These are phyloP conservation scores for Wallacemonas rigidus DNA, from an alignment of 208 protist genomes.

Conservation along the genomic window DNA sequence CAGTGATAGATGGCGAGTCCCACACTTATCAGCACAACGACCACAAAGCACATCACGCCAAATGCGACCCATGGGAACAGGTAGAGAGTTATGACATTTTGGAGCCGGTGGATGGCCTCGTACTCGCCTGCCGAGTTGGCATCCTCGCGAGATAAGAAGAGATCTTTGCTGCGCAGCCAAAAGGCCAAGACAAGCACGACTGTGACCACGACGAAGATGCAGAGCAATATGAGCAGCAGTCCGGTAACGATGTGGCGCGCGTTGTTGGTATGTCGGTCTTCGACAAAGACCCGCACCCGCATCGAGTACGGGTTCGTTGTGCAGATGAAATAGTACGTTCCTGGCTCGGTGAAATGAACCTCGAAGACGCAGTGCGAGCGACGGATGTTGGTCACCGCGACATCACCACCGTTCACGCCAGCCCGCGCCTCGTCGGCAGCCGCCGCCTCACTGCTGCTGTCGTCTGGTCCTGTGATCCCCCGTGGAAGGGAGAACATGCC, in stretches of 20 bases:
- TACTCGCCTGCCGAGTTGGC: slow-evolving; percentile 32
- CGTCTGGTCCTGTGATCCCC: too few relatives aligned
- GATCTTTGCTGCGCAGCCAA: slow-evolving; percentile 32
- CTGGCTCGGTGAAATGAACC: slow-evolving; percentile 23
- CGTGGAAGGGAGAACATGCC: too few relatives aligned
- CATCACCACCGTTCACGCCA: neutral
- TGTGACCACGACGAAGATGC: slow-evolving; percentile 22
- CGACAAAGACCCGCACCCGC: slow-evolving; percentile 34
- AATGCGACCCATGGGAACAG: slow-evolving; percentile 33
- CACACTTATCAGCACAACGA: slow-evolving; percentile 23
- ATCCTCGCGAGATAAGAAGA: slow-evolving; percentile 20
- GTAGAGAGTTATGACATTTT: slow-evolving; percentile 30
- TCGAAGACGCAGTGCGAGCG: slow-evolving; percentile 20
- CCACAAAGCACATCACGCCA: slow-evolving; percentile 26
- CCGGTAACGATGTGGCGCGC: slow-evolving; percentile 20
- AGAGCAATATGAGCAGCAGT: slow-evolving; percentile 3
- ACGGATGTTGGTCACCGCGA: neutral
- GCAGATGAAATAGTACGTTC: slow-evolving; percentile 41
- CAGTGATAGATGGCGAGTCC: slow-evolving; percentile 24
- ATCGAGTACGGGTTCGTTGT: slow-evolving; percentile 23
- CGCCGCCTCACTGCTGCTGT: neutral
- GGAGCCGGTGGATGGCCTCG: slow-evolving; percentile 27
- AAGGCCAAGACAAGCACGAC: slow-evolving; percentile 34
- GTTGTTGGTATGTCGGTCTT: slow-evolving; percentile 8
- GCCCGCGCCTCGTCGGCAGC: neutral